Evolutionary conservation across 2,329 filamentous ascomycete genomes (phyloP).

Genomic region (Diaporthe sp.): DNA sequence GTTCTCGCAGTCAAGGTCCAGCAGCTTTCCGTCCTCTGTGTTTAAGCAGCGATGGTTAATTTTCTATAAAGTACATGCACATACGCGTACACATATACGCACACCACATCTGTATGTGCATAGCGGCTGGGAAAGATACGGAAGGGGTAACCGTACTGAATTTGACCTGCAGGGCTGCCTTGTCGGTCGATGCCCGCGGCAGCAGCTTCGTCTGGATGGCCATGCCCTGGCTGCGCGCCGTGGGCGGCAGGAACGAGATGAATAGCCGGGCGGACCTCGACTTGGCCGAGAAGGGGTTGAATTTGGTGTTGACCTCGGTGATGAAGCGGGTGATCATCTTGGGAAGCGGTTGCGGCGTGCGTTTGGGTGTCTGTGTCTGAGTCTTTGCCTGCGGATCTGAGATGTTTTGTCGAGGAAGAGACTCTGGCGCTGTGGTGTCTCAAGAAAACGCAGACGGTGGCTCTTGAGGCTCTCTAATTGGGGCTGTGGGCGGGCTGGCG

Average conservation of each 20-base stretch:
- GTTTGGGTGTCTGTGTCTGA: not conserved
- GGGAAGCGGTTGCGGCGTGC: constrained; percentile 36
- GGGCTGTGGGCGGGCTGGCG: not conserved
- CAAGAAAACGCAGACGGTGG: not conserved
- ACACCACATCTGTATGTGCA: not conserved
- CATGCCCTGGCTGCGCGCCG: constrained; percentile 80
- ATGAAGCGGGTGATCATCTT: constrained; percentile 89
- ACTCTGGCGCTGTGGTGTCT: not conserved
- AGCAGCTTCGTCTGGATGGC: constrained; percentile 84
- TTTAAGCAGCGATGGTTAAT: not conserved
- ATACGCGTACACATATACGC: not conserved
- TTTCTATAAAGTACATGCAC: no score
- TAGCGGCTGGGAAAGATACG: not conserved
- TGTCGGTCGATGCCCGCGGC: constrained; percentile 76
- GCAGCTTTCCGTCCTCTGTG: constrained; percentile 91
- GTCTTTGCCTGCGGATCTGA: not conserved
- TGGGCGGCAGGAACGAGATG: constrained; percentile 85
- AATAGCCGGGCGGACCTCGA: constrained; percentile 90
- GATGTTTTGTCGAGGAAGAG: not conserved
- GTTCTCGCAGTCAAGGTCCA: constrained; percentile 84
- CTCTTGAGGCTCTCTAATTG: not conserved
- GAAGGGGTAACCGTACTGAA: constrained; percentile 76
- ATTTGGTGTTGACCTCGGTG: constrained; percentile 85
- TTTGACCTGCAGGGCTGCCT: constrained; percentile 80
- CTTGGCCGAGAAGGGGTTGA: constrained; percentile 89